A percentile compares a stretch with the other conserved stretches of the same genome.
phyloP scores from a whole-genome alignment of 1,284 basidiomycete genomes.

The Pascua guehoae region DNA sequence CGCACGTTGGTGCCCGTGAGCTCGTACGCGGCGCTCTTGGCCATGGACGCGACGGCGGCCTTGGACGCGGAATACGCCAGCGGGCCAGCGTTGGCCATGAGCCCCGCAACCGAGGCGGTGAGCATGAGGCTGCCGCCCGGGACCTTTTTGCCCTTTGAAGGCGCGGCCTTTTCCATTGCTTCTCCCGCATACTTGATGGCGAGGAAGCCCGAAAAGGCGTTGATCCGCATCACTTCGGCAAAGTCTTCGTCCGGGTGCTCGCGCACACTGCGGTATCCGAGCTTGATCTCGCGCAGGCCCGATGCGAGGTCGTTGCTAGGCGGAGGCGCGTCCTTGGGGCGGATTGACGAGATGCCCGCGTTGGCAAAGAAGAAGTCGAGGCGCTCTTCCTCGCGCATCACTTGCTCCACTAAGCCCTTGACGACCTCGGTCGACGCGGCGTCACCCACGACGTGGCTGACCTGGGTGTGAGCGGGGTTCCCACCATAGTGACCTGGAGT shows the following conservation, averaged over 20 bases:
- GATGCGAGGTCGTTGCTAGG: not conserved
- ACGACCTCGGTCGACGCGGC: slow-evolving; percentile 75
- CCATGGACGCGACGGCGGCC: slow-evolving; percentile 83
- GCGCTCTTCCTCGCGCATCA: slow-evolving; percentile 72
- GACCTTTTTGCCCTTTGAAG: slow-evolving; percentile 63
- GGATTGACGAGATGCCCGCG: slow-evolving; percentile 52
- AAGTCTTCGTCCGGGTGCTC: slow-evolving; percentile 56
- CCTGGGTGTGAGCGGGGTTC: slow-evolving; percentile 4
- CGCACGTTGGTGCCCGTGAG: slow-evolving; percentile 75
- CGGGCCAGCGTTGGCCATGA: slow-evolving; percentile 78
- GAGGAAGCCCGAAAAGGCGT: slow-evolving; percentile 71
- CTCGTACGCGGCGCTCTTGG: slow-evolving; percentile 74
- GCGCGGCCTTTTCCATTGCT: slow-evolving; percentile 63
- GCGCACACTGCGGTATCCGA: not conserved
- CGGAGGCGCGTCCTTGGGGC: slow-evolving; percentile 3
- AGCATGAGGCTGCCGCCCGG: slow-evolving; percentile 81
- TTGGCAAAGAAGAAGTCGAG: slow-evolving; percentile 95
- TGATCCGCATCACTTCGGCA: slow-evolving; percentile 73
- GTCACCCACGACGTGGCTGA: slow-evolving; percentile 62
- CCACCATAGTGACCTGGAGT: not conserved
- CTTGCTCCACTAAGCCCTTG: slow-evolving; percentile 64
- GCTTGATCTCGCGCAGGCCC: not conserved
- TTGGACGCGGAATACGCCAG: slow-evolving; percentile 87
- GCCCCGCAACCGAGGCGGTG: slow-evolving; percentile 84
- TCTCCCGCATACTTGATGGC: slow-evolving; percentile 79